Conservation (phyloP, 2,329 filamentous ascomycete genomes). For the Sordariomycetes sp. region DNA sequence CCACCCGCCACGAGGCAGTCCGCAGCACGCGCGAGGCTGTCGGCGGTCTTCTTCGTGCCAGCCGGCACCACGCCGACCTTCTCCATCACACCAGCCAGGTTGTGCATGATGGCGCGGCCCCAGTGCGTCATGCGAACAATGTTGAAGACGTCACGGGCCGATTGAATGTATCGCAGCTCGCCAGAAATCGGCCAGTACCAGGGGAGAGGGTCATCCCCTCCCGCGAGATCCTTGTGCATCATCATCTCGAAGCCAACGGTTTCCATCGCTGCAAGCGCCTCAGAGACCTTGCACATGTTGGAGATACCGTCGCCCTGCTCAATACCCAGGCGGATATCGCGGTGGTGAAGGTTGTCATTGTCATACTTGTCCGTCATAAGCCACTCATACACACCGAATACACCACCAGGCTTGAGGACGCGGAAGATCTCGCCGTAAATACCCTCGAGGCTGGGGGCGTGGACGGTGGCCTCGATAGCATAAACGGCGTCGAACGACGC, state of each 20-base stretch:
- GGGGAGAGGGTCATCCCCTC: constrained; percentile 59
- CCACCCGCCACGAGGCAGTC: constrained; percentile 82
- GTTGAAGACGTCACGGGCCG: constrained; percentile 67
- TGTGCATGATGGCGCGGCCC: constrained; percentile 64
- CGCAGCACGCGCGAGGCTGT: constrained; percentile 69
- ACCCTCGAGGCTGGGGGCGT: constrained; percentile 79
- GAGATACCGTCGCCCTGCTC: constrained; percentile 94
- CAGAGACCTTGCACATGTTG: constrained; percentile 85
- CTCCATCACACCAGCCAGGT: constrained; percentile 66
- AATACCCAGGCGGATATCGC: constrained; percentile 83
- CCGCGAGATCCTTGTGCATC: constrained; percentile 76
- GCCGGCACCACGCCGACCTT: constrained; percentile 58
- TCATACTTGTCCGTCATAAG: constrained; percentile 95
- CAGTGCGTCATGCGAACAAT: constrained; percentile 81
- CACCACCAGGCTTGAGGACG: constrained; percentile 87
- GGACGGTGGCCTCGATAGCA: constrained; percentile 92
- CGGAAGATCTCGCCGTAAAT: constrained; percentile 93
- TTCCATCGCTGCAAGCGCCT: constrained; percentile 72
- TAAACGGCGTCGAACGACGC: constrained; percentile 92
- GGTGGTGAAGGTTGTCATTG: constrained; percentile 74
- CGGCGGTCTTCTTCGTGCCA: constrained; percentile 89
- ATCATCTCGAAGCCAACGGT: constrained; percentile 76
- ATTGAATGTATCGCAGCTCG: constrained; percentile 70
- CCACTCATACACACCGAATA: constrained; percentile 98
- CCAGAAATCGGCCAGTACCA: constrained; percentile 94